Base-by-base conservation (phyloP, 2,329 filamentous ascomycete species). In the Aspergillus sp. region DNA sequence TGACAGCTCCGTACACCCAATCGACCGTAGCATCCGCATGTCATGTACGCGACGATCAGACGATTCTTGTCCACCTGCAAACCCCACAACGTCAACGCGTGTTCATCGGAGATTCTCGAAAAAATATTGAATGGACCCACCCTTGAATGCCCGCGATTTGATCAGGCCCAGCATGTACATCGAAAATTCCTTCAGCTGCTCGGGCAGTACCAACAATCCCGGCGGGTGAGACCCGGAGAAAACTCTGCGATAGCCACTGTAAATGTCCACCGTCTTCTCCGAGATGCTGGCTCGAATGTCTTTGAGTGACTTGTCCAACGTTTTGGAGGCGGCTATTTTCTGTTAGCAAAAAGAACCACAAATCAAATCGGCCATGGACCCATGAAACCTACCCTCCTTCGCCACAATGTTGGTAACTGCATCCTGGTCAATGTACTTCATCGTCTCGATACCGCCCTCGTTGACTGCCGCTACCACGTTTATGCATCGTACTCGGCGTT, bases 401-500 rank as follows among this genome's bases (percentile, higher is more conserved):
- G 91, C 89, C 48, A 98, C 81, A 48, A 97, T 80, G 34, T 81
- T 80, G 48, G 91, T 80, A 27, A 98, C 88, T 5, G 93, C 90
- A 66, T 98, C 93, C 65, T 98, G 91, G 62, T 98, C 93, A 36
- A 97, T 84, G 63, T 89, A 93, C 61, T 90, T 93, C 81, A 97
- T 88, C 27, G 76, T 77, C 51, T 95, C 89, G 52, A 86, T 80
- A 8, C 88, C 83, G 46, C 82, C 83, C 55, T 96, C 88, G 53
- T 85, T 94, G 35, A 97, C 88, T 48, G 87, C 91, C 2, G 93
- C 91, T 47, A 98, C 91, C 28, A 94, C 78, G 64, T 98, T 98
- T 62, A 83, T 88, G 69, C 93, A 98, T 49, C 93, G 79, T 42
- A 98, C 93, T 45, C 93, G 80, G 42, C 93, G 83, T 68, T 98